These are phyloP conservation scores for Pachysolen tannophilus DNA, from an alignment of 805 yeast species.

Conservation along the genomic window DNA sequence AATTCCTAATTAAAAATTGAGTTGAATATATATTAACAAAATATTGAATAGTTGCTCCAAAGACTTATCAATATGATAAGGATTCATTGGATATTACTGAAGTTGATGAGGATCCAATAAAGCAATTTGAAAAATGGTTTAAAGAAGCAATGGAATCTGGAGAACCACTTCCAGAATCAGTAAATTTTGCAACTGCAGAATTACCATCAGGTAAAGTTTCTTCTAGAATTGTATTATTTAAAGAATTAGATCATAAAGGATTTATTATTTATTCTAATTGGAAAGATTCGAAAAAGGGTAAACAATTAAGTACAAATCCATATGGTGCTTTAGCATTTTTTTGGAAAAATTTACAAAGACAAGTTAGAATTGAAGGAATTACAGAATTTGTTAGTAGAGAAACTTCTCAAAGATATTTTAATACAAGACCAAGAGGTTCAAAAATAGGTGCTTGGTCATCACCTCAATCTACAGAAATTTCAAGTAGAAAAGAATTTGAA, in stretches of 20 bases:
- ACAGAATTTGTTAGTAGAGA: constrained; percentile 69
- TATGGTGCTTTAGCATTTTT: constrained; percentile 81
- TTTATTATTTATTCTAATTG: constrained; percentile 88
- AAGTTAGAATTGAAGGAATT: constrained; percentile 85
- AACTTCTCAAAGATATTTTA: constrained; percentile 69
- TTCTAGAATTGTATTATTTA: constrained; percentile 75
- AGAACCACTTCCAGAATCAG: constrained; percentile 71
- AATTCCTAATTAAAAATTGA: constrained; percentile 2
- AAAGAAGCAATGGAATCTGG: constrained; percentile 53
- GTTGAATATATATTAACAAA: constrained; percentile 1
- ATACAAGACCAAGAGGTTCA: constrained; percentile 87
- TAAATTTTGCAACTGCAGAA: constrained; percentile 82
- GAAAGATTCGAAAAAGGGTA: constrained; percentile 76
- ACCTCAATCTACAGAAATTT: constrained; percentile 67
- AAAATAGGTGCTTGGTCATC: constrained; percentile 96
- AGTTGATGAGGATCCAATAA: constrained; percentile 53
- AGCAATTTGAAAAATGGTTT: constrained; percentile 82
- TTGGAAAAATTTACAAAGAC: constrained; percentile 89
- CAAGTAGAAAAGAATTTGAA: constrained; percentile 57
- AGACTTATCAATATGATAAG: constrained; percentile 81
- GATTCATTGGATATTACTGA: constrained; percentile 47
- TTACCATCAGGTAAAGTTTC: constrained; percentile 89
- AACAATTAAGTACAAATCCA: constrained; percentile 64
- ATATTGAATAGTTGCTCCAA: constrained; percentile 62
- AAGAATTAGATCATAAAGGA: constrained; percentile 82